phyloP scores from a whole-genome alignment of 257 asterid genomes.

The Mentha longifolia region DNA sequence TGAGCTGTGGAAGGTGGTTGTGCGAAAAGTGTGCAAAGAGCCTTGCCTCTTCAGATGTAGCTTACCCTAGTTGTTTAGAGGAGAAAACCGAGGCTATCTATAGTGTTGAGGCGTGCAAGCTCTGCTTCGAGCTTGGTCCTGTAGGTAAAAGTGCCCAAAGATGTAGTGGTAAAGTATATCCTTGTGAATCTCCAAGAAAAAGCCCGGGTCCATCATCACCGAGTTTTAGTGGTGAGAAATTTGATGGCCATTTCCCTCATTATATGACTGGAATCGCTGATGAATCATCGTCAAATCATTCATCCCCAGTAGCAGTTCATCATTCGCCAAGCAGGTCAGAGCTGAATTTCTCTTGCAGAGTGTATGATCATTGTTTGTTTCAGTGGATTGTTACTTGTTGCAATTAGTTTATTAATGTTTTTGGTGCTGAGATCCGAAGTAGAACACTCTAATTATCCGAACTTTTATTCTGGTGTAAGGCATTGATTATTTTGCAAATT shows the following conservation, averaged over 20 bases:
- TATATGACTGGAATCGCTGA: conserved; percentile 47
- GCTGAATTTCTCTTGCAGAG: background rate
- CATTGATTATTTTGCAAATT: background rate
- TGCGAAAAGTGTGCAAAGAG: conserved; percentile 60
- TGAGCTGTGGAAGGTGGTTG: conserved; percentile 55
- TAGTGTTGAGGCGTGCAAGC: conserved; percentile 50
- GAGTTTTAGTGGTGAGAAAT: conserved; percentile 60
- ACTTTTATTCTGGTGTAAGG: background rate
- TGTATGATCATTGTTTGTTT: conserved; percentile 11
- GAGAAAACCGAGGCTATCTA: conserved; percentile 31
- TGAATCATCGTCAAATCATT: conserved; percentile 45
- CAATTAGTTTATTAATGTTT: conserved; percentile 1
- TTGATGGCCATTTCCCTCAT: conserved; percentile 52
- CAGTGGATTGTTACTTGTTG: background rate
- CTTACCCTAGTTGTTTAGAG: conserved; percentile 33
- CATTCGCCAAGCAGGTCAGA: conserved; percentile 68
- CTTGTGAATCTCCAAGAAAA: conserved; percentile 72
- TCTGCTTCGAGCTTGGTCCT: conserved; percentile 50
- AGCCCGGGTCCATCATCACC: conserved; percentile 78
- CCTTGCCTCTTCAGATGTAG: conserved; percentile 43
- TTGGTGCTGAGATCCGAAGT: background rate
- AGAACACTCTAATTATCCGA: background rate
- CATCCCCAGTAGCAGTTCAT: conserved; percentile 46
- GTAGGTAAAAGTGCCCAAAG: conserved; percentile 40
- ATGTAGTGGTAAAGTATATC: conserved; percentile 61